Conservation (phyloP, 345 rosid species). For the Brassica incana region DNA sequence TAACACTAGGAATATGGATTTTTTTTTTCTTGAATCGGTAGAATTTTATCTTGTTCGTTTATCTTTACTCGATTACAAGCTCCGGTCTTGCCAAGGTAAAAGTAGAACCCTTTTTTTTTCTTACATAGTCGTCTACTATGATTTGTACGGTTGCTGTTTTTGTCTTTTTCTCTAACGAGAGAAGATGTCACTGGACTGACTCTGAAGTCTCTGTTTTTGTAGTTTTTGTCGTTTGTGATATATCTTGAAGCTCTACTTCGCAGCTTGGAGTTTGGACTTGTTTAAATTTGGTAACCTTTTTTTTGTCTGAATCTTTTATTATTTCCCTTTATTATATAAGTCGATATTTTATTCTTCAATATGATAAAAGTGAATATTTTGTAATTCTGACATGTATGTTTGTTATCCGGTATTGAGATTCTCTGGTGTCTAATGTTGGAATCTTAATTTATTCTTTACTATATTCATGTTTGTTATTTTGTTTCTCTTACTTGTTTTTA, state of each 20-base stretch:
- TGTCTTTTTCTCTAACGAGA: background rate
- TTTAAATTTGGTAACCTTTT: constrained; percentile 32
- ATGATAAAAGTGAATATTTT: background rate
- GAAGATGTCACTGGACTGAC: too few relatives aligned
- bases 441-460: background rate
- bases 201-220: background rate
- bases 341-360: background rate
- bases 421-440: background rate
- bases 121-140: background rate
- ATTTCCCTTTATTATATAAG: background rate
- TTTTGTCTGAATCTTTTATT: background rate
- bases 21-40: background rate
- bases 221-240: constrained; percentile 11
- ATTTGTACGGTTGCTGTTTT: background rate
- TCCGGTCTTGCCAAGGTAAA: background rate
- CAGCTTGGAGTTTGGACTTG: constrained; percentile 19
- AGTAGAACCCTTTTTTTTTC: background rate
- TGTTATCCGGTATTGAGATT: constrained; percentile 6
- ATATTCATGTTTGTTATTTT: background rate
- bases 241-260: constrained; percentile 20
- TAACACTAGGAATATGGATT: background rate
- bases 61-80: background rate
- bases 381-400: constrained; percentile 3
- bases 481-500: background rate
- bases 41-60: constrained; percentile 1